A percentile compares a stretch with the other conserved stretches of the same genome.
phyloP scores from a whole-genome alignment of 2,329 filamentous ascomycete genomes.

The Phialemonium atrogriseum region DNA sequence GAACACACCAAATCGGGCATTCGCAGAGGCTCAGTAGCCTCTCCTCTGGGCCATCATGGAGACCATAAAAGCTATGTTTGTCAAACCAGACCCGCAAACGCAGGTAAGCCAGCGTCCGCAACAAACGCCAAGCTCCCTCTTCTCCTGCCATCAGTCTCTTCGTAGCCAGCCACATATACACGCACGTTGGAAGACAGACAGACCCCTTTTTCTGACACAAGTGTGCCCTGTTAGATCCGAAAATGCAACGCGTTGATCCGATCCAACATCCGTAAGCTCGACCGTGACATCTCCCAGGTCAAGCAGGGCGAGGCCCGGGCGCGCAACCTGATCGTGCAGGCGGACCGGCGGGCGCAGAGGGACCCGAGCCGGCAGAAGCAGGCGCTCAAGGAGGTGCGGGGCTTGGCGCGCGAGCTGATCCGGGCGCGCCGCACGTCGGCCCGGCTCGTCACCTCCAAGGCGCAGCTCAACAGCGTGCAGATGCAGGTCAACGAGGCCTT shows the following conservation, averaged over 20 bases:
- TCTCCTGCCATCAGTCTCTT: constrained; percentile 1
- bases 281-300: constrained; percentile 78
- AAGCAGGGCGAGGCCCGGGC: constrained; percentile 77
- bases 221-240: constrained; percentile 56
- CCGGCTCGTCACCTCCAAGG: constrained; percentile 77
- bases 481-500: constrained; percentile 99
- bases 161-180: neutral
- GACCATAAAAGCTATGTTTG: constrained; percentile 76
- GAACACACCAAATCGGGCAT: neutral
- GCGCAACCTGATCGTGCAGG: constrained; percentile 73
- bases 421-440: constrained; percentile 67
- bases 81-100: constrained; percentile 83
- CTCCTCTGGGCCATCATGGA: too few species aligned
- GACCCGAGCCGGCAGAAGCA: constrained; percentile 73
- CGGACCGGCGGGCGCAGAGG: constrained; percentile 71
- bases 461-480: constrained; percentile 84
- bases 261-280: constrained; percentile 83
- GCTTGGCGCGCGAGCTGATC: constrained; percentile 82
- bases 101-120: constrained; percentile 53
- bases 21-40: neutral
- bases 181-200: neutral
- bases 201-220: constrained; percentile 2
- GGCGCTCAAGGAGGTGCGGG: constrained; percentile 73
- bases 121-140: constrained; percentile 3
- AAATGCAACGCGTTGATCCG: constrained; percentile 93